Base-by-base conservation (phyloP, 129 eudicot genomes). In the Saposhnikovia divaricata region DNA sequence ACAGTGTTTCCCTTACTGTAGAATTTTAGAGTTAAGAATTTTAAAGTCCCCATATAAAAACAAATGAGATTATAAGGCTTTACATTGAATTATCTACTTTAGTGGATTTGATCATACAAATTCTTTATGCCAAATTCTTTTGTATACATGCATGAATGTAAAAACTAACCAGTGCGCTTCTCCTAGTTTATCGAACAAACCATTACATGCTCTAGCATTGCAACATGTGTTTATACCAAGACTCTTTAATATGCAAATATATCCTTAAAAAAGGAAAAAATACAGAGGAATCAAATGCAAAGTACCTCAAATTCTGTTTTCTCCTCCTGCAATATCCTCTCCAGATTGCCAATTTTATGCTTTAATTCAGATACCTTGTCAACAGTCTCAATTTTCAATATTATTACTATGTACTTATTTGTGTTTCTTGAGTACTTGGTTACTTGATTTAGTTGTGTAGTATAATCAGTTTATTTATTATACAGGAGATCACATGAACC, bases 261-360 rank as follows among this genome's bases (percentile, higher is more conserved):
- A 69, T 21, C 28, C 14, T 47, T 46, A 46, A 77, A 31, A 63
- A 28, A 9, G 50, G 50, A 37, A n/a, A 37, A 76, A 16, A 28
- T 19, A 13, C 25, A 27, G 76, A 5, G 47, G 5, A 77, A 12
- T 34, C n/a, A 31, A 23, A 75, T 44, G 40, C 25, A 31, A 75
- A 48, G n/a, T 81, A 87, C 93, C 90, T 85, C 93, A 82, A 85
- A 85, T 73, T 89, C 90, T 53, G 57, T 79, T 65, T 79, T 87
- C 75, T 89, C 90, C 80, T 34, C 82, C 78, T 59, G 78, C 25
- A 85, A 84, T 73, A 79, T 85, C 77, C 42, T 16, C 78, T 87
- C 87, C 76, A 89, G 69, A 59, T 83, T 87, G 6, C 76, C 40
- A 45, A 83, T 47, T 38, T 31, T 87, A 50, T 69, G 81, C 47